These are phyloP conservation scores for Aspergillus coremiiformis DNA, from an alignment of 495 filamentous ascomycete species.

Conservation along the genomic window DNA sequence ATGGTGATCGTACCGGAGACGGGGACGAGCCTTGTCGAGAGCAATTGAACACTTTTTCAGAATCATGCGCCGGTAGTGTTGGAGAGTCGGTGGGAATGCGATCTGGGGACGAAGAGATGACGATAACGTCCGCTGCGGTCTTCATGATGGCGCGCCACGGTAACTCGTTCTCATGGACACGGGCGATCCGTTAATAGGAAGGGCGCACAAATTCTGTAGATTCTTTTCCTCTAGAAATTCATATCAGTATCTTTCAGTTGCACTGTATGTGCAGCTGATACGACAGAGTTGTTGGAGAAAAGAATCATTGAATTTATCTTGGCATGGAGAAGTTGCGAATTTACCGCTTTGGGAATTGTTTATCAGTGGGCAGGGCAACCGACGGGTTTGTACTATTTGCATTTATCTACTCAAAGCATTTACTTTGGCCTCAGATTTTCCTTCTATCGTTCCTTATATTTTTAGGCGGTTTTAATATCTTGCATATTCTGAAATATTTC, in stretches of 20 bases:
- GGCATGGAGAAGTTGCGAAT: slow-evolving; percentile 32
- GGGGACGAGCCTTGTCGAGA: slow-evolving; percentile 23
- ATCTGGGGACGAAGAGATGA: slow-evolving; percentile 39
- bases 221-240: not conserved
- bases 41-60: slow-evolving; percentile 7
- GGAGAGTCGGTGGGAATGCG: slow-evolving; percentile 16
- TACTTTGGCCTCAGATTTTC: too few relatives aligned
- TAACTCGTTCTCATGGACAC: not conserved
- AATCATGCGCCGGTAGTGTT: slow-evolving; percentile 4
- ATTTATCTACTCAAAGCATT: not conserved
- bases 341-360: slow-evolving; percentile 27
- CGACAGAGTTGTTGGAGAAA: not conserved
- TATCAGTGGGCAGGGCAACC: slow-evolving; percentile 34
- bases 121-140: slow-evolving; percentile 25
- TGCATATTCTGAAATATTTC: too few relatives aligned
- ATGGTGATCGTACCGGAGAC: slow-evolving; percentile 27
- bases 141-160: slow-evolving; percentile 22
- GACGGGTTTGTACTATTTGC: not conserved
- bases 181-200: not conserved
- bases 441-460: too few relatives aligned
- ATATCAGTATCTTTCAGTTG: not conserved
- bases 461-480: too few relatives aligned
- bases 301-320: slow-evolving; percentile 19
- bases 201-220: not conserved
- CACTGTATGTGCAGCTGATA: not conserved